Evolutionary conservation across 371 early-diverging fungal species (phyloP).

Genomic region (Entomophthora muscae): DNA sequence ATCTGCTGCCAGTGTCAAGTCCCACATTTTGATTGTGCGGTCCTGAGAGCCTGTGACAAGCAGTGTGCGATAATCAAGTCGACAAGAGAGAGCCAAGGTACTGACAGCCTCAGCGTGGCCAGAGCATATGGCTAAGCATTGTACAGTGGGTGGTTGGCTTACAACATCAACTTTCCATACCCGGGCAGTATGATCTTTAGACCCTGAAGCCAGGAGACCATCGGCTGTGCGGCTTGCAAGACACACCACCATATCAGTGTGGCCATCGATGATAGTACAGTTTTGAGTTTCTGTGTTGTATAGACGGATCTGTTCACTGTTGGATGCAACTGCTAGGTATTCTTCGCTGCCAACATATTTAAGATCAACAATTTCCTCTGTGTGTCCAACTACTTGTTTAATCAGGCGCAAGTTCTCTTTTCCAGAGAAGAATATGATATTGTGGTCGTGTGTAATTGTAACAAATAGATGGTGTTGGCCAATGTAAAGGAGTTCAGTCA

Average conservation of each 20-base stretch:
- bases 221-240: conserved; percentile 49
- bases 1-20: conserved; percentile 19
- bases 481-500: conserved; percentile 40
- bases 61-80: conserved; percentile 29
- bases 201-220: conserved; percentile 55
- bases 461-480: background rate
- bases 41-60: conserved; percentile 81
- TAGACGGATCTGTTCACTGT: conserved; percentile 74
- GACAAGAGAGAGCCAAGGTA: conserved; percentile 51
- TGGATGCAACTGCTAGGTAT: conserved; percentile 76
- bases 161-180: conserved; percentile 45
- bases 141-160: conserved; percentile 24
- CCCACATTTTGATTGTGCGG: conserved; percentile 89
- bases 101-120: conserved; percentile 88
- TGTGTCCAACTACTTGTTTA: conserved; percentile 84
- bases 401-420: conserved; percentile 27
- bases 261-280: conserved; percentile 74
- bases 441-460: conserved; percentile 76
- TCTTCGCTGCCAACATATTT: conserved; percentile 53
- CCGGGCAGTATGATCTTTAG: conserved; percentile 73
- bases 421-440: conserved; percentile 57
- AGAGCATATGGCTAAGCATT: conserved; percentile 46
- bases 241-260: conserved; percentile 69
- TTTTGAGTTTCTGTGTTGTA: conserved; percentile 63
- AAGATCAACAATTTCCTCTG: conserved; percentile 85